Percentiles rank a stretch among this genome's conserved stretches.
Conservation (phyloP, 257 asterid species). For the Apocynum venetum region DNA sequence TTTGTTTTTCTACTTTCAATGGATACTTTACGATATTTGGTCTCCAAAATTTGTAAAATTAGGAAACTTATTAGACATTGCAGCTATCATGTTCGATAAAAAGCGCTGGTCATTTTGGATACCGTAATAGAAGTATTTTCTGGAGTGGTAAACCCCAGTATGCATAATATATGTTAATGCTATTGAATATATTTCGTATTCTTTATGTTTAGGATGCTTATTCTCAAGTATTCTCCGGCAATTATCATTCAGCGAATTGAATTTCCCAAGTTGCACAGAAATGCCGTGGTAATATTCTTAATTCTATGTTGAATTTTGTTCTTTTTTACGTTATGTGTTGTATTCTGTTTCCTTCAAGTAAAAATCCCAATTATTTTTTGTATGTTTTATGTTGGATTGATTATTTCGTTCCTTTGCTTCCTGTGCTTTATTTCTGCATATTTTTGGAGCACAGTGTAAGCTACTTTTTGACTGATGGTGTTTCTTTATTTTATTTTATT, state of each 20-base stretch:
- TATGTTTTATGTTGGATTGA: neutral
- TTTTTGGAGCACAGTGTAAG: too few relatives aligned
- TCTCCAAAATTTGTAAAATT: too few relatives aligned
- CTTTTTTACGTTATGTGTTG: neutral
- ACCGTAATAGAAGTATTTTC: neutral
- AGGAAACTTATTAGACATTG: too few relatives aligned
- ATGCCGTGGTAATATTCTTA: conserved; percentile 10
- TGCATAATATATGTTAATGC: neutral
- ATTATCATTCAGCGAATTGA: conserved; percentile 14
- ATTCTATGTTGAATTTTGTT: neutral
- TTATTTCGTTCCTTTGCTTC: neutral
- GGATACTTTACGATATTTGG: too few relatives aligned
- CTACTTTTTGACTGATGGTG: neutral
- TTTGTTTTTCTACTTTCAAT: too few relatives aligned
- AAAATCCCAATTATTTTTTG: neutral
- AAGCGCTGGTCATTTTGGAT: neutral
- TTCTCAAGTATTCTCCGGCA: conserved; percentile 48
- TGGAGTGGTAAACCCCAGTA: neutral
- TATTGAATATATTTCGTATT: neutral
- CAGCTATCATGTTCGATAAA: too few relatives aligned
- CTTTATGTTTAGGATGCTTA: conserved; percentile 36
- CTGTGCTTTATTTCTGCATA: neutral
- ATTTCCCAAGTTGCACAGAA: neutral
- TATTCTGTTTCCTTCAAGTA: neutral
- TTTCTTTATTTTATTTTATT: neutral